Evolutionary conservation across 495 filamentous ascomycete species (phyloP).

Genomic region (Penicillium macrosclerotiorum): DNA sequence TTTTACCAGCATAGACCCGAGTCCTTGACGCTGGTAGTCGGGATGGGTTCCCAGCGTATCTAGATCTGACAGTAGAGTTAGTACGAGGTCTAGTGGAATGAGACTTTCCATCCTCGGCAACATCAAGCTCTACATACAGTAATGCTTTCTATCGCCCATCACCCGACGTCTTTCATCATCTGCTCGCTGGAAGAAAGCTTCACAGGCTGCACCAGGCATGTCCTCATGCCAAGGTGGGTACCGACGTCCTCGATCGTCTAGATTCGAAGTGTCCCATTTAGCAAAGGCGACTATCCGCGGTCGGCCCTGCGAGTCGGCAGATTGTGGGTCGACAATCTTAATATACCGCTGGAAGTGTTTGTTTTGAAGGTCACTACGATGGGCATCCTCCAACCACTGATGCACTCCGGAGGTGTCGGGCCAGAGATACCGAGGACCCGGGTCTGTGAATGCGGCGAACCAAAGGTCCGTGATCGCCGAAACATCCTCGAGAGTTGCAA

Average conservation of each 20-base stretch:
- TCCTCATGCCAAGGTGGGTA: conserved; percentile 27
- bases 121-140: conserved; percentile 15
- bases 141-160: conserved; percentile 25
- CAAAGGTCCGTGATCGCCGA: conserved; percentile 21
- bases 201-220: conserved; percentile 13
- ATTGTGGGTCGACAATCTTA: conserved; percentile 23
- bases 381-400: conserved; percentile 22
- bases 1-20: conserved; percentile 44
- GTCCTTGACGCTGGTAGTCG: conserved; percentile 45
- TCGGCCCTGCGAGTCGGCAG: conserved; percentile 9
- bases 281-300: conserved; percentile 25
- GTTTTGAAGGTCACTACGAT: conserved; percentile 15
- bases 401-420: conserved; percentile 28
- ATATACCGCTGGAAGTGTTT: conserved; percentile 23
- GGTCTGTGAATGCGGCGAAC: conserved; percentile 27
- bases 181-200: conserved; percentile 15
- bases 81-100: not conserved
- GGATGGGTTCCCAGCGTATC: conserved; percentile 51
- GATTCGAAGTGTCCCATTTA: conserved; percentile 32
- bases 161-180: conserved; percentile 16
- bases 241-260: conserved; percentile 26
- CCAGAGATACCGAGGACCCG: conserved; percentile 13
- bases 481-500: conserved; percentile 25
- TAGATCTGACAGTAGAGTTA: conserved; percentile 30
- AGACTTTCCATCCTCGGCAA: not conserved